Evolutionary conservation across 805 yeast genomes (phyloP).

Genomic region (Kuraishia hungarica): DNA sequence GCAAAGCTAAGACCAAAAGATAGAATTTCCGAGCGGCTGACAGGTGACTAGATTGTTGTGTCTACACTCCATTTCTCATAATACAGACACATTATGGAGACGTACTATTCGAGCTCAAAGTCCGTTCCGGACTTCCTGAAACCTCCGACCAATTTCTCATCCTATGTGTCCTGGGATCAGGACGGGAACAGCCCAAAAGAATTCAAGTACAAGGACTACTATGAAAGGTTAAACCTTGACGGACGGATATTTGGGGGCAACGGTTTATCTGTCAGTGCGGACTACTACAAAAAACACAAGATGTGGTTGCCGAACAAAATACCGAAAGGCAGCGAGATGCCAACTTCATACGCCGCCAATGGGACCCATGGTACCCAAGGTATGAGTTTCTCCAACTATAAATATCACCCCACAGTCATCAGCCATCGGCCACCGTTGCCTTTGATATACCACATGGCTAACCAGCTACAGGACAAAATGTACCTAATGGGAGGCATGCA

Average conservation of each 20-base stretch:
- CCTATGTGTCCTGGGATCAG: slow-evolving; percentile 6
- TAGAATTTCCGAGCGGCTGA: too few species aligned
- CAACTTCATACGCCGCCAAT: neutral
- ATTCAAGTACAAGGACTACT: neutral
- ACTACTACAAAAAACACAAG: slow-evolving; percentile 14
- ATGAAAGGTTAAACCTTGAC: slow-evolving; percentile 12
- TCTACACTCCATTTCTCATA: too few species aligned
- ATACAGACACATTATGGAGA: neutral
- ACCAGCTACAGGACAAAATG: slow-evolving; percentile 27
- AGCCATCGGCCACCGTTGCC: slow-evolving; percentile 33
- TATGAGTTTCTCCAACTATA: slow-evolving; percentile 10
- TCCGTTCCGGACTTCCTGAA: slow-evolving; percentile 14
- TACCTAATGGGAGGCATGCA: slow-evolving; percentile 39
- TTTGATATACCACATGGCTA: slow-evolving; percentile 32
- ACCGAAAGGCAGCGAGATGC: neutral
- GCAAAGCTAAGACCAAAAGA: too few species aligned
- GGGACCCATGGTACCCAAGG: neutral
- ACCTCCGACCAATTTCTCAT: slow-evolving; percentile 11
- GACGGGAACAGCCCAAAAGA: slow-evolving; percentile 2
- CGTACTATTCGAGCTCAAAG: neutral
- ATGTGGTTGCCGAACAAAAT: slow-evolving; percentile 7
- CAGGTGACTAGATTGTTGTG: too few species aligned
- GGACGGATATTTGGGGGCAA: slow-evolving; percentile 14
- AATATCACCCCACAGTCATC: slow-evolving; percentile 26
- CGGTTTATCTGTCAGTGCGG: slow-evolving; percentile 11